These are phyloP conservation scores for Diaporthe nobilis DNA, from an alignment of 2,329 filamentous ascomycete genomes.

Conservation along the genomic window DNA sequence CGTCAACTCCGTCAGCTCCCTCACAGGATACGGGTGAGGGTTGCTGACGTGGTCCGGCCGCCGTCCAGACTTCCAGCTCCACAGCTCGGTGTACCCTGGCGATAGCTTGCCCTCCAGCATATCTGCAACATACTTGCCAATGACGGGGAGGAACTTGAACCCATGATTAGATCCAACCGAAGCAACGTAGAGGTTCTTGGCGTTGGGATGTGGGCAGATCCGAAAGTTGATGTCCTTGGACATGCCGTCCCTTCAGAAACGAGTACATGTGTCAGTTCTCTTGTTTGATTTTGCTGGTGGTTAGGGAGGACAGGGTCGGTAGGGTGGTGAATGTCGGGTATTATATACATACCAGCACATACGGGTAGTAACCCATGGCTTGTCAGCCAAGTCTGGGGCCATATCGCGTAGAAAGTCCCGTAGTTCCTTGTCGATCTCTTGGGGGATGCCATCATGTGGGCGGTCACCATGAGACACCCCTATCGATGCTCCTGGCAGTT, in stretches of 20 bases:
- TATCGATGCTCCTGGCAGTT: neutral
- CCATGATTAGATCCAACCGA: constrained; percentile 64
- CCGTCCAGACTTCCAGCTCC: constrained; percentile 49
- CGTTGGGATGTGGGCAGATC: constrained; percentile 43
- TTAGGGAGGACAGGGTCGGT: too few species aligned
- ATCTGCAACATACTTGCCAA: constrained; percentile 63
- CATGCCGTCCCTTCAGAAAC: constrained; percentile 48
- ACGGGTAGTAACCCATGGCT: constrained; percentile 63
- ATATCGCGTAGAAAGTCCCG: constrained; percentile 63
- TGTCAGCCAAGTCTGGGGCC: constrained; percentile 63
- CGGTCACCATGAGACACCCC: constrained; percentile 2
- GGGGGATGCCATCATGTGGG: constrained; percentile 2
- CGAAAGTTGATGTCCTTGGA: constrained; percentile 49
- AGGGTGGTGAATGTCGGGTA: neutral
- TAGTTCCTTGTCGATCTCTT: constrained; percentile 67
- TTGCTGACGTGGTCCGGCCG: constrained; percentile 5
- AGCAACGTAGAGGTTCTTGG: constrained; percentile 58
- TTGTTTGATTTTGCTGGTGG: neutral
- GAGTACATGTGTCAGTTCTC: neutral
- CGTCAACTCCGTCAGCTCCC: constrained; percentile 11
- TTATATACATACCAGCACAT: constrained; percentile 66
- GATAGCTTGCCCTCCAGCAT: constrained; percentile 58
- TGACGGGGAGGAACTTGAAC: constrained; percentile 64
- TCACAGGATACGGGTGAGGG: constrained; percentile 18
- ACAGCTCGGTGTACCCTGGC: constrained; percentile 55